Conservation (phyloP, 2,329 filamentous ascomycete species). For the Xenosphaeropsis pyriputrescens region DNA sequence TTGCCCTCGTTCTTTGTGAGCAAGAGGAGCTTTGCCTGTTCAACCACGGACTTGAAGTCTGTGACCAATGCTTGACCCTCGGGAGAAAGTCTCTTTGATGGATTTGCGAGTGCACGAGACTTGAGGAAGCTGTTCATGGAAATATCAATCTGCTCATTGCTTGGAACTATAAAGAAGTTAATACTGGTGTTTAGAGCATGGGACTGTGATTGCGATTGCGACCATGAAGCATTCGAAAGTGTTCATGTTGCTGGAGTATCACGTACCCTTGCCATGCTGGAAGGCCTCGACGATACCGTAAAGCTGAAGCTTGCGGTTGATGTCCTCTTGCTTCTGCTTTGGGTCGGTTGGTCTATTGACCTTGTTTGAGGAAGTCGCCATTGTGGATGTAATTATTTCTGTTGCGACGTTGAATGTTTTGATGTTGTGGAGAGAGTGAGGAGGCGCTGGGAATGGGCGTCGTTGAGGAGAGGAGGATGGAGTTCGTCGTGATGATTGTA, state of each 20-base stretch:
- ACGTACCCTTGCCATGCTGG: conserved; percentile 70
- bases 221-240: too few species aligned
- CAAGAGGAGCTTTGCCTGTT: conserved; percentile 70
- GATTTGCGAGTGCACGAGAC: conserved; percentile 53
- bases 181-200: conserved; percentile 18
- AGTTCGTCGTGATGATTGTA: too few species aligned
- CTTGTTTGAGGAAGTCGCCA: too few species aligned
- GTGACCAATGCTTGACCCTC: conserved; percentile 70
- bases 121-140: conserved; percentile 78
- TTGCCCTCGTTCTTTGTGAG: conserved; percentile 93
- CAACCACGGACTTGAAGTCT: conserved; percentile 67
- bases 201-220: too few species aligned
- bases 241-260: conserved; percentile 32
- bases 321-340: conserved; percentile 31
- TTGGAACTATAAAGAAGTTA: conserved; percentile 1
- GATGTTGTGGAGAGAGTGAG: too few species aligned
- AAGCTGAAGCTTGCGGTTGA: conserved; percentile 87
- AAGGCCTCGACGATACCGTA: conserved; percentile 63
- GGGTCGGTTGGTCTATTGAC: conserved; percentile 10
- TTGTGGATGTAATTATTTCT: too few species aligned
- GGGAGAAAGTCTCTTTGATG: conserved; percentile 61
- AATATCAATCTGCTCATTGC: conserved; percentile 70
- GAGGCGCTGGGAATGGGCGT: too few species aligned
- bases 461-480: too few species aligned
- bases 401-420: too few species aligned